Conservation (phyloP, 345 rosid species). For the Noccaea bulbosa region DNA sequence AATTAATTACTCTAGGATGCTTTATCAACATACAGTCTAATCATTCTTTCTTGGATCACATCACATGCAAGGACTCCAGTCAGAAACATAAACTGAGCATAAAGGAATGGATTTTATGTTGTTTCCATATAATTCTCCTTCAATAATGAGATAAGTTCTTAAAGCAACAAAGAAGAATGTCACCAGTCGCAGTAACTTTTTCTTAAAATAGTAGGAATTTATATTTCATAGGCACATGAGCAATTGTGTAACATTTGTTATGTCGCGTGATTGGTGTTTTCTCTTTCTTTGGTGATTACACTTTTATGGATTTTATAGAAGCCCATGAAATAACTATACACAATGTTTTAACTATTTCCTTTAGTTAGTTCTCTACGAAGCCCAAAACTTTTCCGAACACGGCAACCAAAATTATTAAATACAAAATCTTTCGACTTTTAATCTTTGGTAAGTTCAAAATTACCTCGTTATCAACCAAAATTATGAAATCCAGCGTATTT, state of each 20-base stretch:
- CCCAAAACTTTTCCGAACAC: no score
- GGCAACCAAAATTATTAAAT: no score
- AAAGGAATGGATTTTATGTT: neutral
- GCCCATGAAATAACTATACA: no score
- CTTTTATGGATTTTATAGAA: no score
- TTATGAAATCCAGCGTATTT: conserved; percentile 4
- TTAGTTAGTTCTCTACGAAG: no score
- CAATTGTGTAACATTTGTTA: no score
- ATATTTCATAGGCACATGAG: neutral
- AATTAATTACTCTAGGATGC: neutral
- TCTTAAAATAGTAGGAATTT: neutral
- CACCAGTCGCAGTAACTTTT: neutral
- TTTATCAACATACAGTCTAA: conserved; percentile 16
- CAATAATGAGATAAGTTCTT: neutral
- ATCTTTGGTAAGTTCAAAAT: no score
- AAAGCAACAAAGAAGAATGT: neutral
- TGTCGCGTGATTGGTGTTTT: no score
- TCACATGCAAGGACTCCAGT: conserved; percentile 8
- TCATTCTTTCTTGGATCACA: conserved; percentile 13
- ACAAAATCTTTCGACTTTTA: no score
- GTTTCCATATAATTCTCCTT: neutral
- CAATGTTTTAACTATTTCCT: no score
- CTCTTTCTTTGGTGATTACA: no score
- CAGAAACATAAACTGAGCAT: neutral
- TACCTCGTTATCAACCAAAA: no score